Base-by-base conservation (phyloP, 768 basidiomycete species). In the Lentinus tigrinus region DNA sequence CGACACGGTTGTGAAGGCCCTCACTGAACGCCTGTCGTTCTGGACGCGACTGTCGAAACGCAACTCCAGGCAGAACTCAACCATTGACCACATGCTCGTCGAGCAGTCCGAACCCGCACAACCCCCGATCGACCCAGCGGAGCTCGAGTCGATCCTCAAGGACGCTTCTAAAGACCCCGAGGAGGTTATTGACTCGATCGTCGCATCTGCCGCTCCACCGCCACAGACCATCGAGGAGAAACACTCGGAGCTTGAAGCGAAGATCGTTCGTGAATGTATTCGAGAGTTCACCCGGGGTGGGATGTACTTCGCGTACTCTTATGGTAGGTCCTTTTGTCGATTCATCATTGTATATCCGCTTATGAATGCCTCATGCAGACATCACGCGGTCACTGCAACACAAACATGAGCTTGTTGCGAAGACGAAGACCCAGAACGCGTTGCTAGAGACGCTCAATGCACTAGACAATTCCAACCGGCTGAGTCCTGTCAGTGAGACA, bases 241-340 rank as follows among this genome's bases (percentile, higher is more conserved):
- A 65, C 81, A 88, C 63, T 77, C 80, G 2, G 89, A 95, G 65
- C 73, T 97, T 9, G 95, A 97, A 65, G 79, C 81, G 28, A 94
- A 93, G 72, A 88, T 96, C 44, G 74, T 96, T 11, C 77, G 85
- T 23, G 91, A 95, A 71, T 87, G 85, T 53, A 78, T 93, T 28
- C 79, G 83, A 52, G 88, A 92, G 64, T 93, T 85, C 66, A 78
- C 82, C 14, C 91, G 88, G 65, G 93, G 93, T 11, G 88, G 85
- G 46, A 96, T 97, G 91, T 95, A 89, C 72, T 96, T 93, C 69
- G 81, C 92, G 0, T 89, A 93, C 70, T 85, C 81, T 57, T 94
- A 93, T 63, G 95, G 94, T 89, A 71, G 57, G 77, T 48, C 21
- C 9, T 17, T 21, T 23, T 36, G 24, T 24, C 42, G 27, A 23